These are phyloP conservation scores for Dactylellina drechsleri DNA, from an alignment of 2,329 filamentous ascomycete species.

Conservation along the genomic window DNA sequence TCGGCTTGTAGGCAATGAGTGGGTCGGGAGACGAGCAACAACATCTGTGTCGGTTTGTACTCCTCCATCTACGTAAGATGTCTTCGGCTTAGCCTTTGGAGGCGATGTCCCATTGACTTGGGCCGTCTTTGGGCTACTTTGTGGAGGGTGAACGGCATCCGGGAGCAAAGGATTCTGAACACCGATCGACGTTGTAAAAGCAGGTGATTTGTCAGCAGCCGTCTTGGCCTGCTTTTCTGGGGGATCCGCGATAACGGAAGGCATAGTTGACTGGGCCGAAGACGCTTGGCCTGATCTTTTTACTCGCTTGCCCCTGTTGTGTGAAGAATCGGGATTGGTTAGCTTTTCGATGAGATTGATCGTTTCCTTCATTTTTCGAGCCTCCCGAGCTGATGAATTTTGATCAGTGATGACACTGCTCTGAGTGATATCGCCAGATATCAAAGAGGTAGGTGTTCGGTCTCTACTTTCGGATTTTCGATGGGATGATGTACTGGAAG, in stretches of 20 bases:
- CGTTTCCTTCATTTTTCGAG: slow-evolving; percentile 58
- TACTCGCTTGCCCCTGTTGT: slow-evolving; percentile 56
- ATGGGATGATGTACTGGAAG: slow-evolving; percentile 67
- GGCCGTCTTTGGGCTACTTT: slow-evolving; percentile 44
- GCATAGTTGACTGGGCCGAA: slow-evolving; percentile 27
- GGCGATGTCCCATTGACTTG: slow-evolving; percentile 49
- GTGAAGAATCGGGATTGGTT: slow-evolving; percentile 56
- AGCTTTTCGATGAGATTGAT: slow-evolving; percentile 59
- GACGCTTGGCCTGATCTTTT: slow-evolving; percentile 56
- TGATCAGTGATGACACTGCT: slow-evolving; percentile 70
- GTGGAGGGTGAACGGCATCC: slow-evolving; percentile 52
- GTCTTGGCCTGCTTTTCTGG: slow-evolving; percentile 50
- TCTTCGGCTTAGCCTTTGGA: slow-evolving; percentile 36
- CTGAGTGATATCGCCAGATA: slow-evolving; percentile 45
- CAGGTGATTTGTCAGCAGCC: slow-evolving; percentile 39
- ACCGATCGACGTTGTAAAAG: slow-evolving; percentile 28
- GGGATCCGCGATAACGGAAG: slow-evolving; percentile 43
- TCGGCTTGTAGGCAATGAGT: slow-evolving; percentile 35
- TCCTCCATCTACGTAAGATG: slow-evolving; percentile 56
- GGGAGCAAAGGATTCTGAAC: slow-evolving; percentile 50
- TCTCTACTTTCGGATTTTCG: slow-evolving; percentile 76
- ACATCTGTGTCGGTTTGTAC: slow-evolving; percentile 57
- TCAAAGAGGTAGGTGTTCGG: slow-evolving; percentile 68
- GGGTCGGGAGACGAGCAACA: slow-evolving; percentile 7
- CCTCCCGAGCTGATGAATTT: slow-evolving; percentile 68